Base-by-base conservation (phyloP, 345 rosid genomes). In the Populus simonii region DNA sequence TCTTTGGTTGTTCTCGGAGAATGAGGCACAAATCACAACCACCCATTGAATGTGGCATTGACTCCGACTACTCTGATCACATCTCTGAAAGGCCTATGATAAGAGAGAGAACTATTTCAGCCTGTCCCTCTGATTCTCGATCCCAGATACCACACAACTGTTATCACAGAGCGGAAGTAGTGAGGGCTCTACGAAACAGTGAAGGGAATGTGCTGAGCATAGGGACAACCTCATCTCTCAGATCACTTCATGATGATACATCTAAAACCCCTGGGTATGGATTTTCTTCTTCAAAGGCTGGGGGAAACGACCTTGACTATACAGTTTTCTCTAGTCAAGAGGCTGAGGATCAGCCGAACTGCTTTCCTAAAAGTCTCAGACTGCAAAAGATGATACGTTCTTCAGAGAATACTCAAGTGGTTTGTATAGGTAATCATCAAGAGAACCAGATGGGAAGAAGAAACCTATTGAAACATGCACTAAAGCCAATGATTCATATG, bases 1-100 rank as follows among this genome's bases (percentile, higher is more conserved):
- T 96, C 49, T 92, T 96, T 83, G 79, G 90, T 68, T 96, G 98
- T 86, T 91, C 94, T 16, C 88, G 92, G 68, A 83, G 93, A 84
- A 87, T 84, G 84, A 84, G 61, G 68, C 89, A 80, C 68, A 90
- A 82, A 77, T 84, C 90, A 41, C 76, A 61, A 69, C 77, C 89
- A 71, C 84, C 84, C 38, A 47, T 80, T 25, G 87, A 76, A 69
- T 76, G 61, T 11, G 85, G 80, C 79, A 86, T 79, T 12, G 88
- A 87, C 76, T 86, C 89, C 17, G 88, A 86, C 49, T 80, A 71
- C 72, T 86, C 87, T 27, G 92, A 81, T 70, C 81, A 80, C 41
- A 63, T 79, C 9, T 88, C 88, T 68, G 93, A 89, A 75, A 86
- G 86, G 73, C 89, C 82, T 6, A 87, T 83, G 73, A 80, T 79